Base-by-base conservation (phyloP, 2,329 filamentous ascomycete species). In the Passalora sequoiae region DNA sequence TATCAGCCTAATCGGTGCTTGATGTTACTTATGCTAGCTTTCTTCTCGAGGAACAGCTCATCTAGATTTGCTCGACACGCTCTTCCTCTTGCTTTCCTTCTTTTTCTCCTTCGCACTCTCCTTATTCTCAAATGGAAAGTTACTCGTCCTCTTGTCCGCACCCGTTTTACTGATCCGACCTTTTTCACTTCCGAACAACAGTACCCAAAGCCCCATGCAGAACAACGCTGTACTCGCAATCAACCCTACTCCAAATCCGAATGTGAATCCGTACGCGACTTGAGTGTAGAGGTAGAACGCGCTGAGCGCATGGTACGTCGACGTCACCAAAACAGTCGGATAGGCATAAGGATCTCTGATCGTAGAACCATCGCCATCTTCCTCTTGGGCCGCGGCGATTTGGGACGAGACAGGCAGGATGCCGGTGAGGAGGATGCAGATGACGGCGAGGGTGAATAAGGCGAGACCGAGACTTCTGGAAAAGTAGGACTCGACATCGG, bases 401-500 rank as follows among this genome's bases (percentile, higher is more conserved):
- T 39, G 47, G 20, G 36, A 37, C 7, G 48, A 75, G 9, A 89
- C 65, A 1, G 86, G 85, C 4, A 91, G 71, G 2, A 76, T 75
- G 35, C 85, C 86, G 0, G 84, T 84, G 21, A 89, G 73, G 25
- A 86, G 71, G 27, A 89, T 66, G n/a, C 75, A 74, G 9, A 84
- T 66, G 5, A 81, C 59, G 22, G 79, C 80, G 20, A 91, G 67
- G 7, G 79, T 69, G 16, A 89, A 69, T 32, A 88, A 74, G 21
- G 80, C 69, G 44, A 89, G 69, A 50, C 83, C 86, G 1, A 88
- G 74, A 20, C 75, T 78, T 30, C 85, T 83, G 39, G 80, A 80
- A 62, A 89, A 81, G 72, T 91, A 91, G 43, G 77, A 67, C 64
- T 89, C 84, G 22, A 87, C 70, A 17, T 67, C 80, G 75, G 65